phyloP scores from a whole-genome alignment of 1,284 basidiomycete species.

The Marasmius sp. region DNA sequence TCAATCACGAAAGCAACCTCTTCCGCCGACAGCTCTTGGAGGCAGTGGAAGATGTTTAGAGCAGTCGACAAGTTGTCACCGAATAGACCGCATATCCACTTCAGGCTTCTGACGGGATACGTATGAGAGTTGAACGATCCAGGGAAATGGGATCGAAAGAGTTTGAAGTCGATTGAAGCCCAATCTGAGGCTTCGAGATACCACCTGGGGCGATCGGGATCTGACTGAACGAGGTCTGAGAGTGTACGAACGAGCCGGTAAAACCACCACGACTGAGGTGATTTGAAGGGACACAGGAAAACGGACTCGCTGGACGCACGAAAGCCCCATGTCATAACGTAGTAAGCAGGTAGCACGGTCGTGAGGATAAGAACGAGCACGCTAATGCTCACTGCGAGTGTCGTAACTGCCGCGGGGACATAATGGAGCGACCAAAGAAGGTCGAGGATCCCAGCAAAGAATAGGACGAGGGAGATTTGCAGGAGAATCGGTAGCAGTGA shows the following conservation, averaged over 20 bases:
- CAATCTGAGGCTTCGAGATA: background rate
- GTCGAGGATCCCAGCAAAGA: constrained; percentile 23
- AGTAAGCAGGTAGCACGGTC: constrained; percentile 8
- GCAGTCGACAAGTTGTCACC: constrained; percentile 4
- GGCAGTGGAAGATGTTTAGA: constrained; percentile 1
- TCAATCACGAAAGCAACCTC: background rate
- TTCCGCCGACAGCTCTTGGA: constrained; percentile 5
- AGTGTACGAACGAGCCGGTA: background rate
- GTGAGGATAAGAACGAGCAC: constrained; percentile 18
- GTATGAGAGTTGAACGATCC: background rate
- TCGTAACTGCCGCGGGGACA: constrained; percentile 17
- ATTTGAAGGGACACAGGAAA: constrained; percentile 8
- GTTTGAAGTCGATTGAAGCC: constrained; percentile 2
- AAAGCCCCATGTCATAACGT: background rate
- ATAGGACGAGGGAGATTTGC: constrained; percentile 22
- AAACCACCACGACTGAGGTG: constrained; percentile 10
- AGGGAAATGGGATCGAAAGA: background rate
- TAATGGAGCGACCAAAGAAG: constrained; percentile 20
- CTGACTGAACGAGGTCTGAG: background rate
- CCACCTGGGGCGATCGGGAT: background rate
- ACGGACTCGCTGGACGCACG: background rate
- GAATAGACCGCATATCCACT: constrained; percentile 3
- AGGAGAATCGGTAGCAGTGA: constrained; percentile 23
- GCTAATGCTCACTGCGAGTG: constrained; percentile 16
- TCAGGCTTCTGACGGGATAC: background rate